Evolutionary conservation across 2,329 filamentous ascomycete genomes (phyloP), one percentile per base, ranked within the genome.

Genomic region (Waltergamsia citrina): DNA sequence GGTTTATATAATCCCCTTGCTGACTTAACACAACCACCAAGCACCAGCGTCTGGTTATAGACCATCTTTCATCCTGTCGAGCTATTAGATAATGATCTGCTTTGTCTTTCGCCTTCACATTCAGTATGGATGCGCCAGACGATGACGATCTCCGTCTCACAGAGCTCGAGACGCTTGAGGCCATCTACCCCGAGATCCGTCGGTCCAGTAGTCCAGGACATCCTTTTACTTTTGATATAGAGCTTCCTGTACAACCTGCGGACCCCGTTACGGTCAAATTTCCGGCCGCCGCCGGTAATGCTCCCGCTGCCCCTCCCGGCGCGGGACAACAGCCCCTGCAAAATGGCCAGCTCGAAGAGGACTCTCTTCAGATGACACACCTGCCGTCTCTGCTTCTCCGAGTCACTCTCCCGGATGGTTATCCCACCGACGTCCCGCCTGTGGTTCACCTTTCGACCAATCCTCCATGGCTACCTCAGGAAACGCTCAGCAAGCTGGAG

Each of bases 121-220:
- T n/a, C n/a, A n/a, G n/a, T n/a, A 59, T 64, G 60, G 59, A 60
- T 41, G 52, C 57, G 36, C n/a, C n/a, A n/a, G 57, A 57, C 38
- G 56, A 53, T 41, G 65, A 71, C 45, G 69, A 76, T 46, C 60
- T 65, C 41, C 74, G 78, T 32, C 53, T 63, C 35, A 59, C 67
- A 30, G 78, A 82, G 60, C 62, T 82, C 35, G 68, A 65, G 45
- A 69, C 74, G 11, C 65, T 82, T 36, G 58, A 65, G 36, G 74
- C 76, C 41, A 82, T 83, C 46, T 83, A 71, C 42, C 78, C 78
- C n/a, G 78, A 82, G 53, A 69, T 82, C 11, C 54, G 57, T 7
- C 50, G 63, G 15, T 51, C 62, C 29, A 48, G 59, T 6, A 45
- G 9, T 7, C 9, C 15, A 6, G 14, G 62, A 21, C 57, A 65